phyloP scores from a whole-genome alignment of 805 yeast species.

The Barnettozyma californica region DNA sequence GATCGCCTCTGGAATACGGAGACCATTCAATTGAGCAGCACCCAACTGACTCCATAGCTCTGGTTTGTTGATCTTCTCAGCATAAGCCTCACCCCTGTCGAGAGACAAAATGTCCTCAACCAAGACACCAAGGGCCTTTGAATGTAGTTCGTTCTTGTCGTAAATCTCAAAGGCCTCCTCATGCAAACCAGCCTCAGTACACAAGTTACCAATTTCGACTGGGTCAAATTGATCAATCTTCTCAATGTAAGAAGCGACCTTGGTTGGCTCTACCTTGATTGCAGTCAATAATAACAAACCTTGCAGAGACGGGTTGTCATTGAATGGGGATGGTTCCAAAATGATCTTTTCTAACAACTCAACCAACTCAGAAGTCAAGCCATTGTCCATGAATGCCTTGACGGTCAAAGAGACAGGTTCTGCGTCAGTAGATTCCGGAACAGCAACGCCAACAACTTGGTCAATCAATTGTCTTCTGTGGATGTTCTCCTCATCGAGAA shows the following conservation, averaged over 20 bases:
- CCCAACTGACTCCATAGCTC: slow-evolving; percentile 95
- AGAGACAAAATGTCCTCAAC: slow-evolving; percentile 91
- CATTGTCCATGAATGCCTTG: slow-evolving; percentile 93
- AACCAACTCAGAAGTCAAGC: slow-evolving; percentile 86
- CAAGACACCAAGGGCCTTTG: slow-evolving; percentile 82
- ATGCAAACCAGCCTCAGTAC: slow-evolving; percentile 79
- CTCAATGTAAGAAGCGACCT: slow-evolving; percentile 79
- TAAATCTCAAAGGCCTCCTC: slow-evolving; percentile 96
- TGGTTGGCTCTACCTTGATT: slow-evolving; percentile 86
- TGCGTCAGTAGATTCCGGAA: slow-evolving; percentile 89
- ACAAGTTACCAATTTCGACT: slow-evolving; percentile 86
- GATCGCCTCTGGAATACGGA: slow-evolving; percentile 87
- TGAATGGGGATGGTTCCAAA: slow-evolving; percentile 95
- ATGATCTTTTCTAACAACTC: slow-evolving; percentile 94
- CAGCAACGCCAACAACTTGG: slow-evolving; percentile 92
- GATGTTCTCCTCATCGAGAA: slow-evolving; percentile 65
- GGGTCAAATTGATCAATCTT: slow-evolving; percentile 89
- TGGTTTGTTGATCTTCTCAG: slow-evolving; percentile 80
- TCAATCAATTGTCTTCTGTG: slow-evolving; percentile 91
- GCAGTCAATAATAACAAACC: slow-evolving; percentile 92
- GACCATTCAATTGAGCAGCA: slow-evolving; percentile 90
- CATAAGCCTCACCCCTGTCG: slow-evolving; percentile 91
- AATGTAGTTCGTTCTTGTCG: slow-evolving; percentile 71
- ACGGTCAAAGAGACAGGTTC: slow-evolving; percentile 92
- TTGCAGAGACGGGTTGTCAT: slow-evolving; percentile 91